Percentiles rank a stretch among this genome's conserved stretches.
Conservation (phyloP, 106 monocot genomes). For the Xerophyta viscosa region DNA sequence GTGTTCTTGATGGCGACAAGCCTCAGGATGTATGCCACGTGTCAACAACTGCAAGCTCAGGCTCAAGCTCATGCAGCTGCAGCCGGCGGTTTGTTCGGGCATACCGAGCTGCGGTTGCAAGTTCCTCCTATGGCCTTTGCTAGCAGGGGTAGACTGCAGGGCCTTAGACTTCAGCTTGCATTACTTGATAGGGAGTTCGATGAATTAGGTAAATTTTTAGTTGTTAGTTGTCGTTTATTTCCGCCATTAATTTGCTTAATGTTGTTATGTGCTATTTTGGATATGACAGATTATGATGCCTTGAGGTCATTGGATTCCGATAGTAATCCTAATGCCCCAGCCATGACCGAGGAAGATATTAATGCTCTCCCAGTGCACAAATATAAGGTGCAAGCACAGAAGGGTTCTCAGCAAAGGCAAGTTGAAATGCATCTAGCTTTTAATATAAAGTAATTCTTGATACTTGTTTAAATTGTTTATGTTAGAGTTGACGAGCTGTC, state of each 20-base stretch:
- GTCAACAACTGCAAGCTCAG: slow-evolving; percentile 92
- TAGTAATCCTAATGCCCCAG: slow-evolving; percentile 49
- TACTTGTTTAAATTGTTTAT: slow-evolving; percentile 2
- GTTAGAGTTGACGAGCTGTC: slow-evolving; percentile 35
- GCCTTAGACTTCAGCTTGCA: slow-evolving; percentile 85
- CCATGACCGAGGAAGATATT: slow-evolving; percentile 97
- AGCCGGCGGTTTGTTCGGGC: slow-evolving; percentile 58
- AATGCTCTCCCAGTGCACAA: slow-evolving; percentile 93
- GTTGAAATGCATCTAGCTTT: slow-evolving; percentile 3
- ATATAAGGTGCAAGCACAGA: slow-evolving; percentile 47
- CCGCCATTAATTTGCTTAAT: not conserved
- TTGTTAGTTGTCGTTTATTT: not conserved
- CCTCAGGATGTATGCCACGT: slow-evolving; percentile 54
- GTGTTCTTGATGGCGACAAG: slow-evolving; percentile 43
- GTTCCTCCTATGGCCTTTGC: slow-evolving; percentile 55
- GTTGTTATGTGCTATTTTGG: not conserved
- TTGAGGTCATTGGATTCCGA: slow-evolving; percentile 84
- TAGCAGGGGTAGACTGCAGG: slow-evolving; percentile 33
- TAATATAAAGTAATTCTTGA: not conserved
- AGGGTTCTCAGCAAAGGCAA: slow-evolving; percentile 41
- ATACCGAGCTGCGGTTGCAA: slow-evolving; percentile 74
- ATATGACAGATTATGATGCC: slow-evolving; percentile 79
- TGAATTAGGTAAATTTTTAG: not conserved
- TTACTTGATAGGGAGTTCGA: slow-evolving; percentile 92
- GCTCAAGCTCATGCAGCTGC: slow-evolving; percentile 51